Evolutionary conservation across 2,329 filamentous ascomycete genomes (phyloP), one percentile per base, ranked within the genome.

Genomic region (Didymella keratinophila): DNA sequence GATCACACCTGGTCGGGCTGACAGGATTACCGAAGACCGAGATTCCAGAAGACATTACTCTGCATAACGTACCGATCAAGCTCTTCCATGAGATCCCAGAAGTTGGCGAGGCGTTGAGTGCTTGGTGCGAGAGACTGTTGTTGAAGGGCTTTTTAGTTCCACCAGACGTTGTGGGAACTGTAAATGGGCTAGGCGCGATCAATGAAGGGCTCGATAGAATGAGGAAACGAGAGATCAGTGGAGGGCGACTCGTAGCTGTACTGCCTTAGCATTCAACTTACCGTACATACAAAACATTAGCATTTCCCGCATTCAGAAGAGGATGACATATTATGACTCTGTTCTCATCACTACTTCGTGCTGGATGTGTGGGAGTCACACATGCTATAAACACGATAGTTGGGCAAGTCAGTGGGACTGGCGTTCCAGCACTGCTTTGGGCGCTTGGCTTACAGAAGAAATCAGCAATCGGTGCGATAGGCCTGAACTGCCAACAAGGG

Each of bases 1-100:
- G 56, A 8, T 70, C 71, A 8, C 90, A 93, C 73, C 78, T 93
- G 0, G 82, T 92, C 0, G 89, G 89, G 0, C 67, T 93, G 43
- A 86, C 86, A 0, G 89, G 89, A 0, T 64, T 91, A 3, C 90
- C 90, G 0, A 91, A 90, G 68, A 78, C 77, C 4, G 52, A 62
- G 18, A 74, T 76, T 1, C 73, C 75, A 0, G 76, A 78, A 0
- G 81, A 81, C 0, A 79, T 87, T 0, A 71, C 79, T 6, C 83
- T 87, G 56, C 89, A 92, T 68, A 85, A 81, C 0, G 87, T 93
- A 0, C 90, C 90, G 0, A 90, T 93, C 61, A 93, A 93, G 74
- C 69, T 91, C 4, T 93, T 91, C 68, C 90, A 93, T 69, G 86
- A 89, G 57, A 82, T 87, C 0, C 83, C 86, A 0, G 80, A 80